Evolutionary conservation across 345 rosid genomes (phyloP).

Genomic region (Acer campestre): DNA sequence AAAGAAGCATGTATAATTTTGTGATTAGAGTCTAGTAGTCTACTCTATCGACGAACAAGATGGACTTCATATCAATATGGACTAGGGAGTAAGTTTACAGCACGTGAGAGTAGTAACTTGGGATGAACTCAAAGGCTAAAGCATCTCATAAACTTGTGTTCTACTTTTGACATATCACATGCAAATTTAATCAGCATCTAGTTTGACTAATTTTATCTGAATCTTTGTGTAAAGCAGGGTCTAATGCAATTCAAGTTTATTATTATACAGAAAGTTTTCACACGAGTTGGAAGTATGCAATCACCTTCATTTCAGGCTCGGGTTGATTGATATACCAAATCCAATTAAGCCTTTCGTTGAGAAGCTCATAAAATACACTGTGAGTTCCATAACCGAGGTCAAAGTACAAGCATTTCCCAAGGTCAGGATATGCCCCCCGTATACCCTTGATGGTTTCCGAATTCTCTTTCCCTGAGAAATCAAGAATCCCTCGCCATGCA

Average conservation of each 20-base stretch:
- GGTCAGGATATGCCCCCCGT: conserved; percentile 54
- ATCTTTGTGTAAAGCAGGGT: not conserved
- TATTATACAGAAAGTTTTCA: not conserved
- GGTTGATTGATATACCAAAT: conserved; percentile 76
- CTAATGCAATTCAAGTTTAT: not conserved
- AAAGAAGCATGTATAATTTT: not conserved
- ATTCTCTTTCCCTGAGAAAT: conserved; percentile 57
- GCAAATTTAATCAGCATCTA: not conserved
- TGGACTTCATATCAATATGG: not conserved
- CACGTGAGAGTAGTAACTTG: not conserved
- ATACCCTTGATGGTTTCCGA: conserved; percentile 49
- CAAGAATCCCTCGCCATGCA: conserved; percentile 83
- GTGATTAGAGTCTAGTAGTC: not conserved
- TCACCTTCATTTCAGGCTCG: conserved; percentile 69
- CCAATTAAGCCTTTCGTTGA: conserved; percentile 66
- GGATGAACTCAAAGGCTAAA: not conserved
- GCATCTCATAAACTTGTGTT: not conserved
- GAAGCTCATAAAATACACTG: conserved; percentile 61
- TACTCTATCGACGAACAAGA: not conserved
- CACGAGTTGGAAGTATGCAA: not conserved
- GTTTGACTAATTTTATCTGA: not conserved
- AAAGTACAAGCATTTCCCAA: conserved; percentile 74
- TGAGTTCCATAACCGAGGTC: conserved; percentile 53
- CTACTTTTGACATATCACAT: not conserved
- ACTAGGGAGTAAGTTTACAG: not conserved